phyloP scores from a whole-genome alignment of 768 basidiomycete genomes.

The Kwoniella dendrophila region DNA sequence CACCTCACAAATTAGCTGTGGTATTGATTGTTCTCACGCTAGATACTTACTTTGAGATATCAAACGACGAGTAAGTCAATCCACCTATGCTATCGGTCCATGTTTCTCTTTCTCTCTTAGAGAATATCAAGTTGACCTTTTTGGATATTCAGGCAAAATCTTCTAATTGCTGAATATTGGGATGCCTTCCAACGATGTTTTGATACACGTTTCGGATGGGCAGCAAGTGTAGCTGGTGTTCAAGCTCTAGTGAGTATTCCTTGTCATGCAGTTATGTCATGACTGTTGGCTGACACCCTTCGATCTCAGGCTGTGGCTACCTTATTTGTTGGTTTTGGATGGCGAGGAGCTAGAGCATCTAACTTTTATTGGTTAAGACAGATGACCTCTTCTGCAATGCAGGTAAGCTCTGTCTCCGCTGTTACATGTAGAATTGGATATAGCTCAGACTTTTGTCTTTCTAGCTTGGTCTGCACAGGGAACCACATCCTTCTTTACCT shows the following conservation, averaged over 20 bases:
- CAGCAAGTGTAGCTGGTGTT: slow-evolving; percentile 44
- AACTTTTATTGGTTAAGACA: slow-evolving; percentile 49
- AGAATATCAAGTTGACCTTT: background rate
- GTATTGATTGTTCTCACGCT: slow-evolving; percentile 45
- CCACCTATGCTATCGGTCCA: background rate
- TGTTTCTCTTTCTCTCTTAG: too few relatives aligned
- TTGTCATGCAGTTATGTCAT: background rate
- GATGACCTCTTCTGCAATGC: slow-evolving; percentile 40
- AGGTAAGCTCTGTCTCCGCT: slow-evolving; percentile 16
- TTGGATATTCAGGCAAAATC: slow-evolving; percentile 20
- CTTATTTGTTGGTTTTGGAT: slow-evolving; percentile 49
- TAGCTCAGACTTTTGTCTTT: slow-evolving; percentile 7
- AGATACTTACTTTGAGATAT: slow-evolving; percentile 42
- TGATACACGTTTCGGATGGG: slow-evolving; percentile 49
- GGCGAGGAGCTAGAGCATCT: slow-evolving; percentile 43
- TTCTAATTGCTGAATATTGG: slow-evolving; percentile 41
- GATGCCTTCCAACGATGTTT: slow-evolving; percentile 46
- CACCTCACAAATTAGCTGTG: slow-evolving; percentile 50
- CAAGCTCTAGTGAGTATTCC: slow-evolving; percentile 38
- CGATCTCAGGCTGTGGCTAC: slow-evolving; percentile 26
- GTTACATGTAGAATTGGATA: background rate
- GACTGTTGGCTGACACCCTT: background rate
- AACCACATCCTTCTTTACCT: slow-evolving; percentile 43
- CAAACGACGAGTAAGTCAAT: slow-evolving; percentile 30
- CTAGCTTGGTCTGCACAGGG: slow-evolving; percentile 46